Evolutionary conservation across 1,284 basidiomycete species (phyloP).

Genomic region (Coniferiporia sulphurascens): DNA sequence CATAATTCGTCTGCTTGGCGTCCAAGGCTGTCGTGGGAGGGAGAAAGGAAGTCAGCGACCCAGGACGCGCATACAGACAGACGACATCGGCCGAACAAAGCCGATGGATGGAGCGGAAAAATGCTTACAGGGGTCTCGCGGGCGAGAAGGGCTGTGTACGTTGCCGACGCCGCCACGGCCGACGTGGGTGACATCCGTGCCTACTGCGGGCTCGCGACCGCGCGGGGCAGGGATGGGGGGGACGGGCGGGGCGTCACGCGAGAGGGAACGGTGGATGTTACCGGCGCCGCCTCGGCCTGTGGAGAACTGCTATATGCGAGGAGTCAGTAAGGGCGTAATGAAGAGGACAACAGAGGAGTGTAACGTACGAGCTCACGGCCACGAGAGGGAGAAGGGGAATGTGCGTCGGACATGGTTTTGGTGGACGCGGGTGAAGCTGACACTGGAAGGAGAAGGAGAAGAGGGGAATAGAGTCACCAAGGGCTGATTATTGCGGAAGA

Average conservation of each 20-base stretch:
- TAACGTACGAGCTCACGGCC: slow-evolving; percentile 29
- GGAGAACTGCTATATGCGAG: slow-evolving; percentile 36
- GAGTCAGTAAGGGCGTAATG: slow-evolving; percentile 1
- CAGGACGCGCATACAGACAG: neutral
- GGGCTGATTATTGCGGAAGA: neutral
- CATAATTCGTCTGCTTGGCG: neutral
- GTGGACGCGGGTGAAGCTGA: neutral
- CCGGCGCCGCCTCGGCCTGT: slow-evolving; percentile 65
- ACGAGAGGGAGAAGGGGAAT: slow-evolving; percentile 27
- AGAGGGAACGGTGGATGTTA: slow-evolving; percentile 52
- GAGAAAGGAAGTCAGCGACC: neutral
- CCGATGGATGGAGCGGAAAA: slow-evolving; percentile 23
- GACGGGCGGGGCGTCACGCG: slow-evolving; percentile 30
- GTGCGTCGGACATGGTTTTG: slow-evolving; percentile 2
- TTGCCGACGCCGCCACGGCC: slow-evolving; percentile 79
- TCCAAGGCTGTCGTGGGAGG: neutral
- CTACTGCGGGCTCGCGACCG: slow-evolving; percentile 48
- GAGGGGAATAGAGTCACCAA: neutral
- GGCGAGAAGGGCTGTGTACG: slow-evolving; percentile 64
- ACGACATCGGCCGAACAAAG: neutral
- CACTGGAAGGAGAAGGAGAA: neutral
- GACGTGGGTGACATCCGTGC: slow-evolving; percentile 43
- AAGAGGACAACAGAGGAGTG: neutral
- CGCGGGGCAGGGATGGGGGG: slow-evolving; percentile 36
- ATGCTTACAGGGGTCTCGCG: slow-evolving; percentile 27